Evolutionary conservation across 1,139 yeast species (phyloP), one percentile per base, ranked within the genome.

Genomic region (Candida dubliniensis): DNA sequence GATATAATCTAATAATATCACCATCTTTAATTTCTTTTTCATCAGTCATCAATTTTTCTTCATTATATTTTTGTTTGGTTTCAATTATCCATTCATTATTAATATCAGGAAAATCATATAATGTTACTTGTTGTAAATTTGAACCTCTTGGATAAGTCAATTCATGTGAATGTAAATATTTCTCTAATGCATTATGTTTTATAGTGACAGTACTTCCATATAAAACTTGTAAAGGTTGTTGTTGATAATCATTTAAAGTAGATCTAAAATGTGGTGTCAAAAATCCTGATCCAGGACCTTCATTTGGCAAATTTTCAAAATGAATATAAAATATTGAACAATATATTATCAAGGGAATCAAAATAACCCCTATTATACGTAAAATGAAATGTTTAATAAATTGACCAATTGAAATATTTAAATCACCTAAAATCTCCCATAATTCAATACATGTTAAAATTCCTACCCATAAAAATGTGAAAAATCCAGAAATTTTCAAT

Each of bases 41-140:
- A 31, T 61, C 60, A 15, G 52, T 51, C 34, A 66, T 63, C 14
- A 69, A 55, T 33, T 62, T 58, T n/a, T 37, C 27, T 38, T 63
- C 69, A 11, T 56, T 50, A 23, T 55, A 58, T 39, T 67, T 66
- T 45, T 65, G 64, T 31, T 57, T 57, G 0, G 69, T 64, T 56
- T 86, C 91, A 34, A 88, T 61, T 32, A 80, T 66, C 89, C 95
- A 88, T 47, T 79, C 79, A 55, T 84, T 87, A 56, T 81, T 77
- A 33, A 54, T 59, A 49, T 79, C 84, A 39, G 69, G 69, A 47
- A 66, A 68, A 14, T 76, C 77, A 47, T 80, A 78, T 31, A 84
- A 66, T 0, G 91, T 76, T 7, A 87, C 91, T 59, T 85, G 87
- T 58, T 87, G 93, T 50, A 81, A 79, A 0, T 64, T 58, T 0